These are phyloP conservation scores for Clitocybe nebularis DNA, from an alignment of 1,284 basidiomycete genomes.

Conservation along the genomic window DNA sequence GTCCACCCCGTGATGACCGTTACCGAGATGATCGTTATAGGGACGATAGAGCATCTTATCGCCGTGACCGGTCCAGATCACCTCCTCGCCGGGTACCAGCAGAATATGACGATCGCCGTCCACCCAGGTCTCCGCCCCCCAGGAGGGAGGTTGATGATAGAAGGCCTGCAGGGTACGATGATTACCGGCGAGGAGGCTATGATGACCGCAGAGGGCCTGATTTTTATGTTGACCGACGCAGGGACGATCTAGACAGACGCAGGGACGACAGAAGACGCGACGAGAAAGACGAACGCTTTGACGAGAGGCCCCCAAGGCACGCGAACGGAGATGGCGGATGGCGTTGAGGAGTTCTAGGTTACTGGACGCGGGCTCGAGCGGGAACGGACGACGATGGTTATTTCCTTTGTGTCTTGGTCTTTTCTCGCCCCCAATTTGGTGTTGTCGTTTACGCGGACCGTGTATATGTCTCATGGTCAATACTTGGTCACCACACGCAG, in stretches of 20 bases:
- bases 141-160: constrained; percentile 73
- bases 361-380: constrained; percentile 35
- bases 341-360: constrained; percentile 50
- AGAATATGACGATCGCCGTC: constrained; percentile 64
- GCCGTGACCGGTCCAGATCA: constrained; percentile 75
- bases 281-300: constrained; percentile 73
- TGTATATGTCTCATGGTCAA: constrained; percentile 41
- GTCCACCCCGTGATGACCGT: constrained; percentile 41
- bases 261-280: constrained; percentile 73
- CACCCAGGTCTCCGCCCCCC: constrained; percentile 71
- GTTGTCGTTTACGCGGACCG: constrained; percentile 49
- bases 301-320: constrained; percentile 66
- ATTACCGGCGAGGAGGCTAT: constrained; percentile 70
- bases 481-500: constrained; percentile 24
- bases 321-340: constrained; percentile 72
- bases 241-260: constrained; percentile 65
- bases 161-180: constrained; percentile 84
- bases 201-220: constrained; percentile 75
- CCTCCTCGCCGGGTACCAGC: constrained; percentile 59
- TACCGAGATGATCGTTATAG: constrained; percentile 54
- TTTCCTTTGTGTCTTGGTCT: constrained; percentile 42
- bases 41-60: constrained; percentile 46
- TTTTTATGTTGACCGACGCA: constrained; percentile 77
- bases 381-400: constrained; percentile 35
- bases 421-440: constrained; percentile 42